A percentile compares a stretch with the other conserved stretches of the same genome.
phyloP scores from a whole-genome alignment of 2,329 filamentous ascomycete species.

The Fusarium temperatum region DNA sequence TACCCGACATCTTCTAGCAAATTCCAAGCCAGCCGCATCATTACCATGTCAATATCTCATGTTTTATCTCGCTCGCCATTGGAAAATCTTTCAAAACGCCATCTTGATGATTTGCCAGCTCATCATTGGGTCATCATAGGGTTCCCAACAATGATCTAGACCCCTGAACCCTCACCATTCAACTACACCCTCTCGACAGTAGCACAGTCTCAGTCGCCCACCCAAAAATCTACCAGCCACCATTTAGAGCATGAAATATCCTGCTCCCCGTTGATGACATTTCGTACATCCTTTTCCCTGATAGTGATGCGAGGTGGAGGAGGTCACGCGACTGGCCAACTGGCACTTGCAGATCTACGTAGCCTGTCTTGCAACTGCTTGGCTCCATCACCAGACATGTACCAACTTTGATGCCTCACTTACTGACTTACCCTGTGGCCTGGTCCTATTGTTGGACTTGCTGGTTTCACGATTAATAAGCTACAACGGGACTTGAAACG shows the following conservation, averaged over 20 bases:
- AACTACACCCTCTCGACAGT: constrained; percentile 15
- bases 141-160: constrained; percentile 9
- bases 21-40: constrained; percentile 2
- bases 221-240: neutral
- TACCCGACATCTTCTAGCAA: constrained; percentile 8
- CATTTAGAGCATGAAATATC: neutral
- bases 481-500: neutral
- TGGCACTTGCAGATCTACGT: constrained; percentile 3
- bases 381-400: neutral
- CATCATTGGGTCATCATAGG: constrained; percentile 16
- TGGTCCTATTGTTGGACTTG: neutral
- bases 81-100: neutral
- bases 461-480: neutral
- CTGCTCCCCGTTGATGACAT: neutral
- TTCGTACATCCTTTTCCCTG: neutral
- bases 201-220: constrained; percentile 17
- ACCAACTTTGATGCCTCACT: neutral
- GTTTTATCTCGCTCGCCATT: neutral
- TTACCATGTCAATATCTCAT: constrained; percentile 17
- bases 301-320: neutral
- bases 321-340: constrained; percentile 19
- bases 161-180: constrained; percentile 2
- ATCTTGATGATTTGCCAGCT: constrained; percentile 6
- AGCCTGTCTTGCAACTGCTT: neutral
- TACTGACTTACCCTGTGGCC: neutral